Conservation (phyloP, 345 rosid species). For the Pugionium dolabratum region DNA sequence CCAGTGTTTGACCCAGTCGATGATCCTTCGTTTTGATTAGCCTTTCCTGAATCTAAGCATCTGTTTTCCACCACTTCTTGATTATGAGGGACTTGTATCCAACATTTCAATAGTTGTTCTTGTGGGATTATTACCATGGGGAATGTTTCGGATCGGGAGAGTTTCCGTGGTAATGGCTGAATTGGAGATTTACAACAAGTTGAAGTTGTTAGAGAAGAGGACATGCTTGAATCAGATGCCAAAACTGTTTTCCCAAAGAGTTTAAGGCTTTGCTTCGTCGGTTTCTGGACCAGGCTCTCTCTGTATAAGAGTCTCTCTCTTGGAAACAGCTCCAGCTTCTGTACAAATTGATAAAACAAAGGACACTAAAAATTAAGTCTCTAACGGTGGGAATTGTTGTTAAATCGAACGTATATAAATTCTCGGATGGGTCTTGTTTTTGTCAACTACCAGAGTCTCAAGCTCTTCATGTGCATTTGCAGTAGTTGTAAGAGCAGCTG, state of each 20-base stretch:
- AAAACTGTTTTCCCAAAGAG: constrained; percentile 67
- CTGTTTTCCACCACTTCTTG: constrained; percentile 39
- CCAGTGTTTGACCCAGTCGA: constrained; percentile 58
- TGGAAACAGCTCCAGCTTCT: constrained; percentile 44
- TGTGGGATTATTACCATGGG: constrained; percentile 20
- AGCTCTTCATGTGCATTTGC: constrained; percentile 37
- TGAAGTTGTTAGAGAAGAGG: constrained; percentile 37
- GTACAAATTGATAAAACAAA: constrained; percentile 39
- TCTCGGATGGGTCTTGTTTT: neutral
- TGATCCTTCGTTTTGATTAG: constrained; percentile 50
- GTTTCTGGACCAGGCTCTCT: constrained; percentile 39
- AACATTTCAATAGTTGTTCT: constrained; percentile 25
- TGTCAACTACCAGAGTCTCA: constrained; percentile 41
- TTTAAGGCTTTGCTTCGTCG: constrained; percentile 53
- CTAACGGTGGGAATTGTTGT: neutral
- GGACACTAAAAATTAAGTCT: constrained; percentile 4
- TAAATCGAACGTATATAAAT: neutral
- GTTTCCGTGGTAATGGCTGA: constrained; percentile 43
- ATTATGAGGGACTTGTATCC: constrained; percentile 27
- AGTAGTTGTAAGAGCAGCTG: constrained; percentile 22
- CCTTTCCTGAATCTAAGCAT: constrained; percentile 31
- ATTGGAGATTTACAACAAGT: constrained; percentile 36
- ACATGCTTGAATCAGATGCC: constrained; percentile 43
- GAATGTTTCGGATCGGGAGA: constrained; percentile 26
- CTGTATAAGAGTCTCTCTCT: constrained; percentile 24